phyloP scores from a whole-genome alignment of 352 stramenopile genomes.

The Phytopythium ostracodes region DNA sequence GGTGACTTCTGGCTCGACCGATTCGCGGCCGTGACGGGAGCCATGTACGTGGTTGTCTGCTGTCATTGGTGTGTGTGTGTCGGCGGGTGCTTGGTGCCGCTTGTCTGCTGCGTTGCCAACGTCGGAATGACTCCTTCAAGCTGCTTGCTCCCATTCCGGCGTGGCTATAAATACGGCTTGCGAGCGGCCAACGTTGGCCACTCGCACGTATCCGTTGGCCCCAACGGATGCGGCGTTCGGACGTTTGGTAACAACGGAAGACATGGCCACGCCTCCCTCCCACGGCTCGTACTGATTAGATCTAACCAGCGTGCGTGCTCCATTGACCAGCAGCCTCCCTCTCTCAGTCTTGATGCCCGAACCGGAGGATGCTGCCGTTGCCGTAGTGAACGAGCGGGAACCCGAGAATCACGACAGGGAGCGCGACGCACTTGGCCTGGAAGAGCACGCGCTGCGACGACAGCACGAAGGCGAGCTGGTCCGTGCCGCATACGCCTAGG shows the following conservation, averaged over 20 bases:
- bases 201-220: too few relatives aligned
- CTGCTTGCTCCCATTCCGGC: too few relatives aligned
- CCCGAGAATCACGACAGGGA: conserved; percentile 19
- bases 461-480: conserved; percentile 25
- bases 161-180: not conserved
- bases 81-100: not conserved
- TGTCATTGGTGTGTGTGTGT: not conserved
- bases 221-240: too few relatives aligned
- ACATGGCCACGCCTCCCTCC: too few relatives aligned
- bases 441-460: conserved; percentile 22
- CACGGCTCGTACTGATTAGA: too few relatives aligned
- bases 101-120: not conserved
- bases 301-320: too few relatives aligned
- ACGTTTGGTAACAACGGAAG: too few relatives aligned
- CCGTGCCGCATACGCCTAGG: conserved; percentile 7
- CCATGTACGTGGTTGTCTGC: not conserved
- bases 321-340: not conserved
- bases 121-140: not conserved
- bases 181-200: too few relatives aligned
- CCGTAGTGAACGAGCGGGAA: conserved; percentile 25
- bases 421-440: conserved; percentile 17
- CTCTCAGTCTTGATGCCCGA: not conserved
- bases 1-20: not conserved
- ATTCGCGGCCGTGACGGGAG: not conserved
- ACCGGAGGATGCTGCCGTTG: conserved; percentile 18